Evolutionary conservation across 1,284 basidiomycete species (phyloP).

Genomic region (Ustilago curta): DNA sequence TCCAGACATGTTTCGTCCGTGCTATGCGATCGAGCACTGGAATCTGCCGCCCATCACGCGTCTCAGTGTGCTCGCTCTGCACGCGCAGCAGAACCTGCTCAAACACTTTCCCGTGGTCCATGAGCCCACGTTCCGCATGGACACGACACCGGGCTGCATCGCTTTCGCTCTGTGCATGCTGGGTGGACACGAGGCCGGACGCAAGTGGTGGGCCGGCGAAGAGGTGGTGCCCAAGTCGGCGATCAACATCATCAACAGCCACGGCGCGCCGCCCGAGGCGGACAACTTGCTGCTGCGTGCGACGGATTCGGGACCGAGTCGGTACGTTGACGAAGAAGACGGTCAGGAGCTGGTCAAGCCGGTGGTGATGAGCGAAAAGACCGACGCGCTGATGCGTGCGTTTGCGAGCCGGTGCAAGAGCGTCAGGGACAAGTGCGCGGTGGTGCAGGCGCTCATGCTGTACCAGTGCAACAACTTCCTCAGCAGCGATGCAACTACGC

Average conservation of each 20-base stretch:
- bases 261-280: constrained; percentile 10
- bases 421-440: constrained; percentile 54
- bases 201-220: constrained; percentile 63
- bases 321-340: constrained; percentile 56
- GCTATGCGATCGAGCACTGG: constrained; percentile 62
- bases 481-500: constrained; percentile 44
- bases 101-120: constrained; percentile 63
- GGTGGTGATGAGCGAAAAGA: constrained; percentile 61
- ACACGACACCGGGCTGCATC: constrained; percentile 57
- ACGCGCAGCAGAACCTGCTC: constrained; percentile 61
- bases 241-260: constrained; percentile 39
- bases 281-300: constrained; percentile 8
- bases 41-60: constrained; percentile 55
- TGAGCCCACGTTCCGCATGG: constrained; percentile 63
- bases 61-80: constrained; percentile 58
- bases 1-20: constrained; percentile 54
- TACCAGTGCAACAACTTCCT: constrained; percentile 59
- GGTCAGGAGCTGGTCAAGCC: constrained; percentile 61
- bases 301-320: constrained; percentile 23
- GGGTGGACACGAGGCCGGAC: constrained; percentile 55
- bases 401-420: constrained; percentile 55
- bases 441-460: constrained; percentile 62
- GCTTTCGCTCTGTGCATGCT: constrained; percentile 63
- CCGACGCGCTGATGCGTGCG: constrained; percentile 57
- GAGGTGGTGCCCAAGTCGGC: constrained; percentile 56